Evolutionary conservation across 2,329 filamentous ascomycete species (phyloP).

Genomic region (Metarhizium brunneum): DNA sequence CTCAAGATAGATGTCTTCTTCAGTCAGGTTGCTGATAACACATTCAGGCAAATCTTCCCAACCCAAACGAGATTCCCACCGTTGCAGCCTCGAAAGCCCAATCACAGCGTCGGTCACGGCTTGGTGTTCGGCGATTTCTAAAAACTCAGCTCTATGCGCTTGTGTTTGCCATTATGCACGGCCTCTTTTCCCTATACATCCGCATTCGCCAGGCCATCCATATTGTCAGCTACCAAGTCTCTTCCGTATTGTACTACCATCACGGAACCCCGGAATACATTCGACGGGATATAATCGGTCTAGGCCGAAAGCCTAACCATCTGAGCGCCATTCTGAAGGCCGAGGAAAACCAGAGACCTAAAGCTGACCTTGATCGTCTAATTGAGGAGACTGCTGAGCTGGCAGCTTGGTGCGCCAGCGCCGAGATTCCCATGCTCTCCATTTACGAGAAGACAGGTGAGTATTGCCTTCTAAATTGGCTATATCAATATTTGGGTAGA

Average conservation of each 20-base stretch:
- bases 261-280: slow-evolving; percentile 93
- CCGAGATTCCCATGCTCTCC: slow-evolving; percentile 78
- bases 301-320: slow-evolving; percentile 72
- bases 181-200: slow-evolving; percentile 82
- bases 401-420: slow-evolving; percentile 84
- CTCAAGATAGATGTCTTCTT: not conserved
- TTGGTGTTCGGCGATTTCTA: slow-evolving; percentile 54
- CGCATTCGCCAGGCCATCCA: slow-evolving; percentile 73
- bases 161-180: slow-evolving; percentile 62
- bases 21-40: slow-evolving; percentile 4
- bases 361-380: slow-evolving; percentile 69
- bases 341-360: slow-evolving; percentile 58
- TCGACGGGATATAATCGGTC: slow-evolving; percentile 67
- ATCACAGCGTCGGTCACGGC: slow-evolving; percentile 27
- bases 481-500: not conserved
- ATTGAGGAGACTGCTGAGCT: slow-evolving; percentile 89
- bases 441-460: slow-evolving; percentile 87
- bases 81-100: slow-evolving; percentile 14
- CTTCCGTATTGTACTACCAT: slow-evolving; percentile 85
- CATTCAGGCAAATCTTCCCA: slow-evolving; percentile 27
- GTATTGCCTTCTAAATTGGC: slow-evolving; percentile 12
- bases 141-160: slow-evolving; percentile 54
- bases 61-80: slow-evolving; percentile 22
- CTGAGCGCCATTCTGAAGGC: slow-evolving; percentile 77
- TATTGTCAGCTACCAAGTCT: slow-evolving; percentile 64